A percentile compares a stretch with the other conserved stretches of the same genome.
phyloP scores from a whole-genome alignment of 345 rosid genomes.

The Eucalyptus cloeziana region DNA sequence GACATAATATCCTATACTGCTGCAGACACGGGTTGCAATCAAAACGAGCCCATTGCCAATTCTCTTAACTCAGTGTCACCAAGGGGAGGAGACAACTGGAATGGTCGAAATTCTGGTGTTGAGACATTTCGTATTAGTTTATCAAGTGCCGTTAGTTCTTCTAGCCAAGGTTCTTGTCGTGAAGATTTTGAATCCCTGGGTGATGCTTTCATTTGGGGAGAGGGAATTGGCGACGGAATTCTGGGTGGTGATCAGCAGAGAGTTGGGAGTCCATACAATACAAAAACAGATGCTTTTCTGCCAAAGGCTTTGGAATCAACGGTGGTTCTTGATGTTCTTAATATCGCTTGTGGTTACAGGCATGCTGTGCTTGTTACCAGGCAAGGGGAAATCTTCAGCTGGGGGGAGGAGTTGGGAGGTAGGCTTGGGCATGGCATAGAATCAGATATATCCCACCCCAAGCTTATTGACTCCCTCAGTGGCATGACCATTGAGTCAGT shows the following conservation, averaged over 20 bases:
- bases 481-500: constrained; percentile 52
- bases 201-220: constrained; percentile 93
- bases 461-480: constrained; percentile 46
- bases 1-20: constrained; percentile 62
- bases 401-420: constrained; percentile 88
- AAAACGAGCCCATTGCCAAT: constrained; percentile 26
- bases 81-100: constrained; percentile 25
- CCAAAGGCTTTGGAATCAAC: constrained; percentile 73
- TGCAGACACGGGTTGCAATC: constrained; percentile 14
- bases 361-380: constrained; percentile 80
- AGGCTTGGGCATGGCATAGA: constrained; percentile 85
- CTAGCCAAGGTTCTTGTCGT: constrained; percentile 74
- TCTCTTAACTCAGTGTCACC: constrained; percentile 11
- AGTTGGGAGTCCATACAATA: constrained; percentile 10
- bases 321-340: constrained; percentile 57
- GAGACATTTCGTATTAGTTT: constrained; percentile 64
- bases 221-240: constrained; percentile 50
- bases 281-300: constrained; percentile 40
- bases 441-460: constrained; percentile 40
- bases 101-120: constrained; percentile 36
- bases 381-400: constrained; percentile 80
- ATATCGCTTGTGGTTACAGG: constrained; percentile 71
- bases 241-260: constrained; percentile 36
- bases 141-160: constrained; percentile 78
- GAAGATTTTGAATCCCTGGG: constrained; percentile 79